These are phyloP conservation scores for Pleoardoris graminearum DNA, from an alignment of 2,329 filamentous ascomycete genomes.

Conservation along the genomic window DNA sequence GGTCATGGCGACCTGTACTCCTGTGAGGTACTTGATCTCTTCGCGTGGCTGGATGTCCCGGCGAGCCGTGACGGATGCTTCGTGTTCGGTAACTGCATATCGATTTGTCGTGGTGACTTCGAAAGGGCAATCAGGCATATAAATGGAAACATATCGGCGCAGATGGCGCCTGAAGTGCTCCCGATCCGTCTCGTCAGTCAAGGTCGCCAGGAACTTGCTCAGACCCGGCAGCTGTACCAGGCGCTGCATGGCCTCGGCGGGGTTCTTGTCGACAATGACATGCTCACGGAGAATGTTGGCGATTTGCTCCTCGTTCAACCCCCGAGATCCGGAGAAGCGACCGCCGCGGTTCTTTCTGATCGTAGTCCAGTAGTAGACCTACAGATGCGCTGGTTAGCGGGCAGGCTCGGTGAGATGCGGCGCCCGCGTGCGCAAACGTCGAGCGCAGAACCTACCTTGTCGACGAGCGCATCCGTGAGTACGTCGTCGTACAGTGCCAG, in stretches of 20 bases:
- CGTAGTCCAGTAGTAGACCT: slow-evolving; percentile 96
- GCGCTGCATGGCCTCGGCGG: slow-evolving; percentile 69
- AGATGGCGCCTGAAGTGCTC: slow-evolving; percentile 85
- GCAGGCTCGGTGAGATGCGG: slow-evolving; percentile 7
- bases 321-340: slow-evolving; percentile 82
- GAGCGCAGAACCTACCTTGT: slow-evolving; percentile 69
- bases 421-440: slow-evolving; percentile 14
- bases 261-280: slow-evolving; percentile 74
- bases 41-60: slow-evolving; percentile 79
- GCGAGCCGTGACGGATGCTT: slow-evolving; percentile 84
- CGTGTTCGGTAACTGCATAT: slow-evolving; percentile 88
- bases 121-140: slow-evolving; percentile 90
- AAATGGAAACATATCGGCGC: slow-evolving; percentile 88
- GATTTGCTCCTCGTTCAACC: slow-evolving; percentile 69
- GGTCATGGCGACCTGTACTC: slow-evolving; percentile 90
- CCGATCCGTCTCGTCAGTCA: slow-evolving; percentile 77
- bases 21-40: slow-evolving; percentile 85
- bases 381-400: slow-evolving; percentile 20
- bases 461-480: slow-evolving; percentile 89
- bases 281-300: slow-evolving; percentile 63
- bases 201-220: slow-evolving; percentile 66
- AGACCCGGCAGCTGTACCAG: slow-evolving; percentile 75
- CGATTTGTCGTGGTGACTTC: slow-evolving; percentile 93
- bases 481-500: slow-evolving; percentile 94
- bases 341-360: slow-evolving; percentile 90